Conservation (phyloP, 306 rosid genomes). For the Citrullus amarus region DNA sequence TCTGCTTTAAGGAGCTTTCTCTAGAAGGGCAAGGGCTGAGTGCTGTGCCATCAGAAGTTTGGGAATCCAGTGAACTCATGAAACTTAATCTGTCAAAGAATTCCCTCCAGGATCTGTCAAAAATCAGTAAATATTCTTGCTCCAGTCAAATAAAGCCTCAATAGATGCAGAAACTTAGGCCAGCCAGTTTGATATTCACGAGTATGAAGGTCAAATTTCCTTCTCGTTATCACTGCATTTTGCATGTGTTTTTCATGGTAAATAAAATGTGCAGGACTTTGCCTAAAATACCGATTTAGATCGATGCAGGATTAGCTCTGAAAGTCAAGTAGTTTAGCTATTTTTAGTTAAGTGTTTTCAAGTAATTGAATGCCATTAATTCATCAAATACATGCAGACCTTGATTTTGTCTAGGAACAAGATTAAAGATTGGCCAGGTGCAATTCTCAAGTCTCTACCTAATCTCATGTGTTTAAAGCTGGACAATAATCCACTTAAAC, state of each 20-base stretch:
- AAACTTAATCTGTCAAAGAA: slow-evolving; percentile 69
- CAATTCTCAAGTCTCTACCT: slow-evolving; percentile 51
- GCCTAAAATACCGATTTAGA: not conserved
- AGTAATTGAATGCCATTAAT: not conserved
- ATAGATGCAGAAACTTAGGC: not conserved
- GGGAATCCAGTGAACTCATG: slow-evolving; percentile 60
- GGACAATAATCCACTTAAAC: slow-evolving; percentile 61
- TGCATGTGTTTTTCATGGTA: not conserved
- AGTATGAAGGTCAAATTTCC: not conserved
- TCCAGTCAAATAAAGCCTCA: not conserved
- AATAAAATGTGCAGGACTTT: not conserved
- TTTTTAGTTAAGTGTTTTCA: slow-evolving; percentile 5
- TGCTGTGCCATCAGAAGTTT: slow-evolving; percentile 69
- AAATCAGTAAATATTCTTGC: not conserved
- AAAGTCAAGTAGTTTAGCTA: not conserved
- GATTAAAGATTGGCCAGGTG: slow-evolving; percentile 78
- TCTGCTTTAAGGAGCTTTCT: slow-evolving; percentile 60
- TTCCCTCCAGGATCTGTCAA: slow-evolving; percentile 32
- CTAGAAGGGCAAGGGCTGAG: slow-evolving; percentile 66
- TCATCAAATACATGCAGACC: slow-evolving; percentile 37
- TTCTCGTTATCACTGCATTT: not conserved
- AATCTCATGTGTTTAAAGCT: slow-evolving; percentile 71
- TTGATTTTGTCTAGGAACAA: slow-evolving; percentile 71
- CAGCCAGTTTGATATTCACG: not conserved
- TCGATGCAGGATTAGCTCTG: not conserved